A percentile compares a stretch with the other conserved stretches of the same genome.
Evolutionary conservation across 306 rosid genomes (phyloP).

Genomic region (Sicyos edulis): DNA sequence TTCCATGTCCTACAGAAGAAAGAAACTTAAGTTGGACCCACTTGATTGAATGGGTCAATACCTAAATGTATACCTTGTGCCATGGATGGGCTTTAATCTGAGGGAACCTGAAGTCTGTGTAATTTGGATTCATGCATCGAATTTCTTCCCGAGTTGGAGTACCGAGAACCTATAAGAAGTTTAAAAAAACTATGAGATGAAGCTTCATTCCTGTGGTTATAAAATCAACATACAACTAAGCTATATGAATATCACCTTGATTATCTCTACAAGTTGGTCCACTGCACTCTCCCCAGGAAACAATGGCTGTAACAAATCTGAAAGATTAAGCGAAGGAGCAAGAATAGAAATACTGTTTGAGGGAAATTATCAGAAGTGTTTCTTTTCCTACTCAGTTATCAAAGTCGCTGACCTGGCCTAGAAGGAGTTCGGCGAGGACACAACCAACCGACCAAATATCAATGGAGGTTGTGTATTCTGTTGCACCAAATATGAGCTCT

Average conservation of each 20-base stretch:
- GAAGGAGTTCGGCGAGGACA: constrained; percentile 95
- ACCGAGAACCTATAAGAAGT: constrained; percentile 74
- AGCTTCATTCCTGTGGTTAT: background rate
- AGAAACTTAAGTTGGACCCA: background rate
- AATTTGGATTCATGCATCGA: constrained; percentile 91
- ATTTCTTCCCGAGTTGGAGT: constrained; percentile 98
- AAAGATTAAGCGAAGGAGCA: background rate
- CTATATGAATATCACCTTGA: constrained; percentile 67
- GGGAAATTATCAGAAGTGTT: background rate
- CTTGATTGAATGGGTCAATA: background rate
- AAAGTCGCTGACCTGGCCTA: constrained; percentile 65
- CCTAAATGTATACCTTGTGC: constrained; percentile 66
- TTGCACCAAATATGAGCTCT: constrained; percentile 94
- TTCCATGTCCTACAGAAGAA: background rate
- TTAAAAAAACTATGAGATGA: background rate
- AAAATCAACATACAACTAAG: background rate
- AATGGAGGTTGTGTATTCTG: constrained; percentile 83
- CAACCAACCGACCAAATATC: constrained; percentile 99
- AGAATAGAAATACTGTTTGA: background rate
- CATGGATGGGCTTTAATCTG: no score
- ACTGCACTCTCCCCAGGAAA: constrained; percentile 95
- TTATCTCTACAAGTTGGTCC: constrained; percentile 96
- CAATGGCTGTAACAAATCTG: constrained; percentile 52
- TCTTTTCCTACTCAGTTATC: background rate
- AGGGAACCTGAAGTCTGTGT: constrained; percentile 91